Percentiles rank a stretch among this genome's conserved stretches.
These are phyloP conservation scores for Nadsonia commutata DNA, from an alignment of 1,139 yeast genomes.

Conservation along the genomic window DNA sequence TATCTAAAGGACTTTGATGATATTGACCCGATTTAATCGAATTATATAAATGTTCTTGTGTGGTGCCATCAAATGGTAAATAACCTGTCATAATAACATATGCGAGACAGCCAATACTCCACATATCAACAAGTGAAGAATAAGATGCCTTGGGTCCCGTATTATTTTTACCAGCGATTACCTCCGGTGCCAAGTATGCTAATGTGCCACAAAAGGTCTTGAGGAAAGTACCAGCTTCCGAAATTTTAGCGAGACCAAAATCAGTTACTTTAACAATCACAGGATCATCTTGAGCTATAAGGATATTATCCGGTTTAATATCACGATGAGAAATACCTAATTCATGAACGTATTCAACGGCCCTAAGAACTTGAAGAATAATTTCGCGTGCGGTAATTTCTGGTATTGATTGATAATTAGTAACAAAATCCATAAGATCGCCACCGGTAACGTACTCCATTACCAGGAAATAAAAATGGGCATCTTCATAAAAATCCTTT, in stretches of 20 bases:
- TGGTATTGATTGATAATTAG: slow-evolving; percentile 79
- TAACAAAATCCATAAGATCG: slow-evolving; percentile 92
- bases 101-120: slow-evolving; percentile 89
- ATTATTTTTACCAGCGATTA: slow-evolving; percentile 22
- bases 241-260: slow-evolving; percentile 77
- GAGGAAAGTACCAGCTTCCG: slow-evolving; percentile 63
- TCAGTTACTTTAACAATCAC: slow-evolving; percentile 83
- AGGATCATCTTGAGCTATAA: slow-evolving; percentile 84
- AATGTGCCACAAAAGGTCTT: slow-evolving; percentile 84
- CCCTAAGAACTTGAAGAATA: slow-evolving; percentile 67
- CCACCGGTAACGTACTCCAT: slow-evolving; percentile 97
- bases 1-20: slow-evolving; percentile 63
- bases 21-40: slow-evolving; percentile 67
- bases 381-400: slow-evolving; percentile 84
- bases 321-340: slow-evolving; percentile 89
- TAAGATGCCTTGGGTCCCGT: slow-evolving; percentile 26
- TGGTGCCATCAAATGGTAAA: slow-evolving; percentile 83
- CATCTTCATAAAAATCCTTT: slow-evolving; percentile 75
- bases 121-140: slow-evolving; percentile 81
- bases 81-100: slow-evolving; percentile 86
- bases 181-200: slow-evolving; percentile 91
- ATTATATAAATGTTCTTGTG: slow-evolving; percentile 71
- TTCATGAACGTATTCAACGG: slow-evolving; percentile 74
- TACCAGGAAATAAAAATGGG: slow-evolving; percentile 64
- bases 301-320: slow-evolving; percentile 72